Evolutionary conservation across 2,329 filamentous ascomycete genomes (phyloP).

Genomic region (Aspergillus eucalypticola): DNA sequence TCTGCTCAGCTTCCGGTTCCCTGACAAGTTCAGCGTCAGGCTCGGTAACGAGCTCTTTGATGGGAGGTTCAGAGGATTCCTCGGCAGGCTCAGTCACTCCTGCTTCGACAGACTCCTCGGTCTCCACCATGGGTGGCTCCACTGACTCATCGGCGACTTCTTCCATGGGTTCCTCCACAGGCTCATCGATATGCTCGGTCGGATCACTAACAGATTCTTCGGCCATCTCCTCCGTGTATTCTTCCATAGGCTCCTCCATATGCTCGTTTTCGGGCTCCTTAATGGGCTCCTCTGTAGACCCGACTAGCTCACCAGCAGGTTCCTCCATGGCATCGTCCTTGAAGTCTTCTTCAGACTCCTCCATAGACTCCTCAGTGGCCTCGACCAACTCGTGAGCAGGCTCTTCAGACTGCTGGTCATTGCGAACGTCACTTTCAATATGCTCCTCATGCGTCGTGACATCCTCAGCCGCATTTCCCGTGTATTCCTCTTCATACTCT

Average conservation of each 20-base stretch:
- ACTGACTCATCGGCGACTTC: not conserved
- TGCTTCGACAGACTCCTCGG: not conserved
- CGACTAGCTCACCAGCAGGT: not conserved
- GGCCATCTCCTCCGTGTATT: not conserved
- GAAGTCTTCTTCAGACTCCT: not conserved
- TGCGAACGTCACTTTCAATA: not conserved
- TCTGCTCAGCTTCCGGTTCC: not conserved
- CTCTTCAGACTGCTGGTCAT: conserved; percentile 11
- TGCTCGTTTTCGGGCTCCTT: conserved; percentile 23
- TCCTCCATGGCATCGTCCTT: not conserved
- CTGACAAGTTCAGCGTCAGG: not conserved
- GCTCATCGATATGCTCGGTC: not conserved
- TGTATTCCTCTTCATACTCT: not conserved
- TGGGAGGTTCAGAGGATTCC: not conserved
- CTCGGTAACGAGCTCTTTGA: not conserved
- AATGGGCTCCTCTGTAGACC: conserved; percentile 15
- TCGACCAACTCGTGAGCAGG: not conserved
- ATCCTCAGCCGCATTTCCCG: not conserved
- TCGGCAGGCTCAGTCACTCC: not conserved
- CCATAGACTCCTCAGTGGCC: not conserved
- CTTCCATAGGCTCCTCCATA: conserved; percentile 3
- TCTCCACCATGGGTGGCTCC: not conserved
- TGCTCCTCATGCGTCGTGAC: not conserved
- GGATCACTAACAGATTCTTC: not conserved
- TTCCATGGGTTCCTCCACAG: not conserved